Percentiles rank a stretch among this genome's conserved stretches.
phyloP scores from a whole-genome alignment of 129 eudicot genomes.

The Helianthus tuberosus region DNA sequence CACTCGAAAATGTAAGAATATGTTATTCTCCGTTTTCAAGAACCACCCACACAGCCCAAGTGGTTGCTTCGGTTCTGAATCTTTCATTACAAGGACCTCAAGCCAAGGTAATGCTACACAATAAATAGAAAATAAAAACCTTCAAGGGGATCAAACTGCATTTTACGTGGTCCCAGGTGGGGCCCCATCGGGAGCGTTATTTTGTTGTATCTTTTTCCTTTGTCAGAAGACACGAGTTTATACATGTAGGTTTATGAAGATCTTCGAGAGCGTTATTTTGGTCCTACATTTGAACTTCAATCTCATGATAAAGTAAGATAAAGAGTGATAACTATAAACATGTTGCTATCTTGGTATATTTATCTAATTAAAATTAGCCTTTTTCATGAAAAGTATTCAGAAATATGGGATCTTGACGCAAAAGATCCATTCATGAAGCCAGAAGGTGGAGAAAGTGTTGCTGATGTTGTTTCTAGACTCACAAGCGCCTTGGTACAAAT shows the following conservation, averaged over 20 bases:
- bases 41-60: slow-evolving; percentile 87
- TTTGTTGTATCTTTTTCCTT: neutral
- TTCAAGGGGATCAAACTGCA: neutral
- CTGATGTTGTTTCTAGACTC: slow-evolving; percentile 93
- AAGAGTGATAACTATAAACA: neutral
- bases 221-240: neutral
- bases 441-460: slow-evolving; percentile 97
- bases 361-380: neutral
- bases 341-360: slow-evolving; percentile 16
- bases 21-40: slow-evolving; percentile 98
- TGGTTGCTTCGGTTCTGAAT: slow-evolving; percentile 80
- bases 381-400: slow-evolving; percentile 56
- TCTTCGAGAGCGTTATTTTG: slow-evolving; percentile 88
- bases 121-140: neutral
- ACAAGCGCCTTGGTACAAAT: slow-evolving; percentile 60
- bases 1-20: slow-evolving; percentile 67
- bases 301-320: slow-evolving; percentile 90
- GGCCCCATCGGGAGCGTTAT: neutral
- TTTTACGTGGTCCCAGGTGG: neutral
- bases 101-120: slow-evolving; percentile 60
- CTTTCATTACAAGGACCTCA: slow-evolving; percentile 75
- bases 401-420: slow-evolving; percentile 90
- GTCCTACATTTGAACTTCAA: slow-evolving; percentile 77
- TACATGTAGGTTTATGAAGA: slow-evolving; percentile 56
- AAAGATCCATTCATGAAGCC: slow-evolving; percentile 83